phyloP scores from a whole-genome alignment of 2,329 filamentous ascomycete species.

The Harringtonia lauricola region DNA sequence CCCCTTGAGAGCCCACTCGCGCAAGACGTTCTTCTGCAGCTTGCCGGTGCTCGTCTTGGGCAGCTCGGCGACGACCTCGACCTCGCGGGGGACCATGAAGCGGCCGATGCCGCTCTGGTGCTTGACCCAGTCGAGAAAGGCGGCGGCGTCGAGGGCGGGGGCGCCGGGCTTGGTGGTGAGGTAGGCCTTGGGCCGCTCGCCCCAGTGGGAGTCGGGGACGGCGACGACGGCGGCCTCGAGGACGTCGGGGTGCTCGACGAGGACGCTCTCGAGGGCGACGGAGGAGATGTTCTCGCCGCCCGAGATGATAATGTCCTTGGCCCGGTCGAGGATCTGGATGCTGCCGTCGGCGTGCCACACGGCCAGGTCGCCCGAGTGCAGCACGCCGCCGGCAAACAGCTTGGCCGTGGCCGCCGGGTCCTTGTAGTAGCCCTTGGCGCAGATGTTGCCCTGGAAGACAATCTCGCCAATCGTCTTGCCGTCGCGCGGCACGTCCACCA shows the following conservation, averaged over 20 bases:
- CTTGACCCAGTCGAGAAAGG: slow-evolving; percentile 80
- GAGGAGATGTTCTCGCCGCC: slow-evolving; percentile 97
- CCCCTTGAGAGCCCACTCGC: slow-evolving; percentile 57
- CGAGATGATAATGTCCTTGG: slow-evolving; percentile 97
- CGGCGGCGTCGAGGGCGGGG: slow-evolving; percentile 41
- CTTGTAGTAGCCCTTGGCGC: slow-evolving; percentile 84
- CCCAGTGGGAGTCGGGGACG: slow-evolving; percentile 83
- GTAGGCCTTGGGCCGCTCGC: slow-evolving; percentile 90
- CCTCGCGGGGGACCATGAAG: slow-evolving; percentile 73
- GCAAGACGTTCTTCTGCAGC: slow-evolving; percentile 85
- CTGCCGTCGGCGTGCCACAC: slow-evolving; percentile 89
- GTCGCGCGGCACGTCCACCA: slow-evolving; percentile 43
- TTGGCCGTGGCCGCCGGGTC: slow-evolving; percentile 76
- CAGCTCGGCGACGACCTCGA: slow-evolving; percentile 73
- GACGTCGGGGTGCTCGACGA: slow-evolving; percentile 78
- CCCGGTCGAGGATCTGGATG: slow-evolving; percentile 83
- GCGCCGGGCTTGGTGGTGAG: slow-evolving; percentile 57
- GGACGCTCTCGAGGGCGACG: slow-evolving; percentile 81
- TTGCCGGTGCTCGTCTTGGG: slow-evolving; percentile 98
- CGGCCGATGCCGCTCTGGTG: slow-evolving; percentile 68
- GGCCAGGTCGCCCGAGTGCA: slow-evolving; percentile 85
- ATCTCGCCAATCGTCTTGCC: slow-evolving; percentile 40
- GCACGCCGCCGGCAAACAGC: slow-evolving; percentile 74
- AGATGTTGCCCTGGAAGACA: slow-evolving; percentile 85
- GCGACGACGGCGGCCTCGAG: slow-evolving; percentile 88